These are phyloP conservation scores for Zhuliangozyma parablackwelliae DNA, from an alignment of 1,139 yeast genomes.

Conservation along the genomic window DNA sequence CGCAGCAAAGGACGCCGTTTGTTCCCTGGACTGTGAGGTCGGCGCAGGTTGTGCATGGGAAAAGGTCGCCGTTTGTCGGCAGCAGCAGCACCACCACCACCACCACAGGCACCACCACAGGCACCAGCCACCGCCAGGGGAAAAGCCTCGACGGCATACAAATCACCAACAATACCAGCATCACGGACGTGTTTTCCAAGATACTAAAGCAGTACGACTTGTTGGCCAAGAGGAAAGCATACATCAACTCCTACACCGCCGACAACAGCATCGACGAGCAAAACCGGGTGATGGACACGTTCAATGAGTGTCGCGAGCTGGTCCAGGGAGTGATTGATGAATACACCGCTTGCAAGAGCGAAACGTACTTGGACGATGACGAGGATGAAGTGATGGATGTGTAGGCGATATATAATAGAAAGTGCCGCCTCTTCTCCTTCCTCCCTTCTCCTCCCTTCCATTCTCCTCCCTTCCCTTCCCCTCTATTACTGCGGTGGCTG, in stretches of 20 bases:
- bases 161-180: constrained; percentile 74
- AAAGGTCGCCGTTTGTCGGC: constrained; percentile 58
- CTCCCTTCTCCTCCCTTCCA: no score
- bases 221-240: constrained; percentile 77
- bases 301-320: constrained; percentile 72
- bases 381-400: constrained; percentile 4
- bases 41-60: constrained; percentile 73
- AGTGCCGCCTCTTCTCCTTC: not conserved
- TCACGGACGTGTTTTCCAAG: constrained; percentile 59
- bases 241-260: constrained; percentile 70
- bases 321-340: constrained; percentile 69
- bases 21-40: constrained; percentile 87
- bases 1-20: constrained; percentile 74
- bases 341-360: constrained; percentile 57
- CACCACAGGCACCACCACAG: constrained; percentile 10
- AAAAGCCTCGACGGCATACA: constrained; percentile 64
- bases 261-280: constrained; percentile 43
- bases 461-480: not conserved
- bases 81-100: constrained; percentile 5
- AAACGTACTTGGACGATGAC: constrained; percentile 50
- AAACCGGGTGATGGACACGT: constrained; percentile 60
- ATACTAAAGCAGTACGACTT: constrained; percentile 76
- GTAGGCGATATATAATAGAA: not conserved
- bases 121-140: no score
- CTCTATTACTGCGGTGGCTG: no score